Evolutionary conservation across 139 green algal species (phyloP), one percentile per base, ranked within the genome.

Genomic region (Chlamydomonas eustigma): DNA sequence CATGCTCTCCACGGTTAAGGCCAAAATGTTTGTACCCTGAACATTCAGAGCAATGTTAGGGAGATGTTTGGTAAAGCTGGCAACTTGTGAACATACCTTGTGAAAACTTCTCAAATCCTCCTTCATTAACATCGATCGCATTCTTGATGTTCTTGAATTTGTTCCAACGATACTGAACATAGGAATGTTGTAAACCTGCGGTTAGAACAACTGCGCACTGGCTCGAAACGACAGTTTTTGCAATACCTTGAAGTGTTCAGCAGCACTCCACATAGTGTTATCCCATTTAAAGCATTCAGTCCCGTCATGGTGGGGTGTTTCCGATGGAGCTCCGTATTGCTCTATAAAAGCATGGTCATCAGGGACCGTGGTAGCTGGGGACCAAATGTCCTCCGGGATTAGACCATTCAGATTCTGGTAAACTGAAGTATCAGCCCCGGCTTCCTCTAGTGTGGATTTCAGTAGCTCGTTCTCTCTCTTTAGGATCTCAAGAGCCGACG

Each of bases 251-350:
- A 97, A 97, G 85, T 97, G 93, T 64, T 94, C 91, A 1, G 87
- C 89, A 37, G 94, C 87, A 37, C 50, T 85, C 89, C 91, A 94
- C 28, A 97, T 85, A 31, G 83, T 86, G 31, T 93, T 75, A 75
- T 97, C 93, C 88, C 88, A 94, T 73, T 92, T 87, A 22, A 97
- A 86, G 80, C 90, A 95, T 71, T 93, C 88, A 0, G 93, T 97
- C 63, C 93, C 93, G 76, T 97, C 91, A 75, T 96, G 91, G 25
- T 88, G 83, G 12, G 93, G 91, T 2, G 90, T 50, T 18, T 76
- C 79, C 0, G 66, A 76, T 4, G 87, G 79, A 2, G 74, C 37
- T 2, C 85, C 82, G 37, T 86, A 85, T 32, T 84, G 71, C 33
- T 90, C 86, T 28, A 78, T 50, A 44, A 81, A 88, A 37, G 72